These are phyloP conservation scores for Tephrocybe sp. DNA, from an alignment of 768 basidiomycete species.

Conservation along the genomic window DNA sequence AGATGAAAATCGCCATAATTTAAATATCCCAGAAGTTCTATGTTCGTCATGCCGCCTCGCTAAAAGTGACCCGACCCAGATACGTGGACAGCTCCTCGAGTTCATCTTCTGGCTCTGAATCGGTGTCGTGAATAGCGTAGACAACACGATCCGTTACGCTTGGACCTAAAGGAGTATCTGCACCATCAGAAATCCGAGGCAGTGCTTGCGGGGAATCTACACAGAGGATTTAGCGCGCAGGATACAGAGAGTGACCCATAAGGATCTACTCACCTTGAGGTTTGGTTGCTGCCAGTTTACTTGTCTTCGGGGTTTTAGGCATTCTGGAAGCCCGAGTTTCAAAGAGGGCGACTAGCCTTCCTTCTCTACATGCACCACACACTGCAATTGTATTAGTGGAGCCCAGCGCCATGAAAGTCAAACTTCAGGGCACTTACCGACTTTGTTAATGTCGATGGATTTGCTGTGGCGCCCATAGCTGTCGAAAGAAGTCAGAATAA, in stretches of 20 bases:
- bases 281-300: slow-evolving; percentile 41
- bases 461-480: slow-evolving; percentile 77
- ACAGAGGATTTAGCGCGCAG: not conserved
- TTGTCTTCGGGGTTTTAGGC: slow-evolving; percentile 34
- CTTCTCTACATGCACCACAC: slow-evolving; percentile 64
- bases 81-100: slow-evolving; percentile 28
- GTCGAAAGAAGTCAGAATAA: not conserved
- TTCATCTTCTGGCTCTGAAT: slow-evolving; percentile 30
- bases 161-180: not conserved
- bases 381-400: slow-evolving; percentile 33
- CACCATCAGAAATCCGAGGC: slow-evolving; percentile 1
- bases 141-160: not conserved
- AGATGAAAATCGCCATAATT: not conserved
- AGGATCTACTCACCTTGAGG: slow-evolving; percentile 37
- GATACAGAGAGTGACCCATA: not conserved
- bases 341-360: slow-evolving; percentile 59
- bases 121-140: slow-evolving; percentile 16
- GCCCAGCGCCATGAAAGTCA: not conserved
- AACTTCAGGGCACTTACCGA: slow-evolving; percentile 39
- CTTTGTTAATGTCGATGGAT: slow-evolving; percentile 65
- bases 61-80: slow-evolving; percentile 21
- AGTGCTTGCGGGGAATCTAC: slow-evolving; percentile 33
- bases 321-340: slow-evolving; percentile 28
- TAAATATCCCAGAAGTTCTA: not conserved
- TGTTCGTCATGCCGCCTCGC: not conserved